Conservation (phyloP, 2,329 filamentous ascomycete species). For the Fusarium anguioides region DNA sequence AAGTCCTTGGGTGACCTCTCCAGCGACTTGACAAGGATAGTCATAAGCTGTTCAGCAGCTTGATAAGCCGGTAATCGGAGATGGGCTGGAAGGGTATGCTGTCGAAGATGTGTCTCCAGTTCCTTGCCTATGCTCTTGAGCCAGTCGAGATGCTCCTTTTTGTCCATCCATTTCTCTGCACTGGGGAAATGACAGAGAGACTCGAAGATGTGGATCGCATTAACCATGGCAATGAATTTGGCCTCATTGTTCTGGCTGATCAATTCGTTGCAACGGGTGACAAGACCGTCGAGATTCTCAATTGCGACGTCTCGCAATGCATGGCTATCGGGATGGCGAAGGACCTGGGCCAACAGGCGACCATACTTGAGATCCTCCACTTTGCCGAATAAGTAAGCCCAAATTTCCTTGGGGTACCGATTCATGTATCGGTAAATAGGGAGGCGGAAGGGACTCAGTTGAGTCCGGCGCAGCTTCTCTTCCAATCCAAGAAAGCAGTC, state of each 20-base stretch:
- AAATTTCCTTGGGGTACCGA: slow-evolving; percentile 89
- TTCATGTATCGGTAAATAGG: slow-evolving; percentile 95
- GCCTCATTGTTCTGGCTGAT: slow-evolving; percentile 76
- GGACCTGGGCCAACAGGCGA: slow-evolving; percentile 88
- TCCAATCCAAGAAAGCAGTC: slow-evolving; percentile 92
- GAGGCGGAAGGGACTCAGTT: slow-evolving; percentile 89
- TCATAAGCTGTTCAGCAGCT: slow-evolving; percentile 87
- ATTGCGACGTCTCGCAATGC: slow-evolving; percentile 80
- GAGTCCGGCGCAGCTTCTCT: slow-evolving; percentile 83
- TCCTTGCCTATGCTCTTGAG: slow-evolving; percentile 77
- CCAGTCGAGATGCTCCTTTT: slow-evolving; percentile 69
- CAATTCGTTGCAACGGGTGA: slow-evolving; percentile 73
- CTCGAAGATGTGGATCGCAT: slow-evolving; percentile 86
- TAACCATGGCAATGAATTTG: slow-evolving; percentile 77
- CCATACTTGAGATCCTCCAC: slow-evolving; percentile 89
- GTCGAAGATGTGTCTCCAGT: slow-evolving; percentile 78
- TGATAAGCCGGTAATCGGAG: slow-evolving; percentile 89
- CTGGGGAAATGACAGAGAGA: slow-evolving; percentile 76
- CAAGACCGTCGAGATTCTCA: slow-evolving; percentile 77
- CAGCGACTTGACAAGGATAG: slow-evolving; percentile 84
- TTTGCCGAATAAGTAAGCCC: slow-evolving; percentile 80
- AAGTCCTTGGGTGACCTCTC: slow-evolving; percentile 78
- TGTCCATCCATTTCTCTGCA: slow-evolving; percentile 77
- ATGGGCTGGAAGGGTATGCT: slow-evolving; percentile 74
- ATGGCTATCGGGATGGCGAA: slow-evolving; percentile 79